Conservation (phyloP, 768 basidiomycete species). For the Albatrellus ellisii region DNA sequence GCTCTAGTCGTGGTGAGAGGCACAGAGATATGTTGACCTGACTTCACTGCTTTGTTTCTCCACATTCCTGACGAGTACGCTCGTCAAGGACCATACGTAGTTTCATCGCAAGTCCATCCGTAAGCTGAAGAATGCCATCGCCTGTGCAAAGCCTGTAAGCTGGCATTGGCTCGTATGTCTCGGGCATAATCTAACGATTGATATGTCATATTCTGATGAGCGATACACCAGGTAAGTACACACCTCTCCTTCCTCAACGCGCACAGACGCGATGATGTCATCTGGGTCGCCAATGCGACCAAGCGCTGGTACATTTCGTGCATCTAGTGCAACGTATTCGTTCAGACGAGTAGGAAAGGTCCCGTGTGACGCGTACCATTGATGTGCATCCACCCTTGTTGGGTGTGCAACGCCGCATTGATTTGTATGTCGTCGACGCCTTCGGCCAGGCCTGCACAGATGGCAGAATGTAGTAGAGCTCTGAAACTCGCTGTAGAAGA, state of each 20-base stretch:
- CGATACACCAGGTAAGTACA: constrained; percentile 7
- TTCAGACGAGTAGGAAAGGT: not conserved
- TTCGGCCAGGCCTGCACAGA: constrained; percentile 39
- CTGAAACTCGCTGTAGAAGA: constrained; percentile 41
- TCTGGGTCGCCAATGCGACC: constrained; percentile 74
- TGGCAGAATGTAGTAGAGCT: constrained; percentile 41
- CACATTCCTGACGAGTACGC: constrained; percentile 23
- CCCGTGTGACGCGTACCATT: constrained; percentile 27
- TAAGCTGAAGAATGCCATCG: constrained; percentile 58
- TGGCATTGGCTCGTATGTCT: constrained; percentile 78
- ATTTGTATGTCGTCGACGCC: constrained; percentile 52
- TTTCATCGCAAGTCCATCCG: constrained; percentile 45
- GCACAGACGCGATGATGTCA: constrained; percentile 69
- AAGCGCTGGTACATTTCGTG: constrained; percentile 60
- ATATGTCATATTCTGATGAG: not conserved
- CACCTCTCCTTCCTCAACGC: constrained; percentile 59
- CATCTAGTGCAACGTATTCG: constrained; percentile 24
- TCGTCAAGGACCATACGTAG: constrained; percentile 28
- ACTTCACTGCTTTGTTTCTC: too few relatives aligned
- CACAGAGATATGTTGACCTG: too few relatives aligned
- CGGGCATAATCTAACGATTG: constrained; percentile 39
- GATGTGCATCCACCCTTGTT: constrained; percentile 78
- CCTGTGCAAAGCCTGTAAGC: constrained; percentile 69
- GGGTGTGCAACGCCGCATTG: constrained; percentile 49
- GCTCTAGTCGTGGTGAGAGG: too few relatives aligned